These are phyloP conservation scores for Antitrichia curtipendula DNA, from an alignment of 225 moss, liverwort and hornwort species.

Conservation along the genomic window DNA sequence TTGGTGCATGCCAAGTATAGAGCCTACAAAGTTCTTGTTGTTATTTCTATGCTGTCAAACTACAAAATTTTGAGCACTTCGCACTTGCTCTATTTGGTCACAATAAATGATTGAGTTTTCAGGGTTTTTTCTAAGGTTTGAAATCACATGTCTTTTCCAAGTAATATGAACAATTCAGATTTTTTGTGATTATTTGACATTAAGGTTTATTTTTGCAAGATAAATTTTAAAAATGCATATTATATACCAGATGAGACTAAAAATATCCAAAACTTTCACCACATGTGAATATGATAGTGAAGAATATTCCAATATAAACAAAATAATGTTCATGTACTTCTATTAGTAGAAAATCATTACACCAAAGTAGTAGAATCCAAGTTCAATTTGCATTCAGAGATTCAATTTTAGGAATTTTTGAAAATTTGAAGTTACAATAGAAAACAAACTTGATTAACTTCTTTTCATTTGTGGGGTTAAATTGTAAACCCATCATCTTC, in stretches of 20 bases:
- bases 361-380: no score
- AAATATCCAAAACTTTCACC: background rate
- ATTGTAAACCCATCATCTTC: background rate
- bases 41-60: background rate
- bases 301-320: no score
- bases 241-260: background rate
- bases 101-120: background rate
- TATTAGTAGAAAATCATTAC: no score
- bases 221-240: background rate
- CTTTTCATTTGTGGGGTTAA: background rate
- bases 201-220: accelerated
- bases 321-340: no score
- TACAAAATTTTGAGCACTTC: background rate
- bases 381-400: no score
- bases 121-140: no score
- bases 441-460: no score
- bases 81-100: background rate
- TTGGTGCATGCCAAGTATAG: background rate
- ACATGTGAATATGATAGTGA: no score
- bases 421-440: no score
- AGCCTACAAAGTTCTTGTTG: background rate
- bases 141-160: background rate
- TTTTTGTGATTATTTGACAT: background rate
- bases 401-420: background rate
- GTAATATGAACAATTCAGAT: background rate